phyloP scores from a whole-genome alignment of 768 basidiomycete genomes.

The Melanogaster broomeanus region DNA sequence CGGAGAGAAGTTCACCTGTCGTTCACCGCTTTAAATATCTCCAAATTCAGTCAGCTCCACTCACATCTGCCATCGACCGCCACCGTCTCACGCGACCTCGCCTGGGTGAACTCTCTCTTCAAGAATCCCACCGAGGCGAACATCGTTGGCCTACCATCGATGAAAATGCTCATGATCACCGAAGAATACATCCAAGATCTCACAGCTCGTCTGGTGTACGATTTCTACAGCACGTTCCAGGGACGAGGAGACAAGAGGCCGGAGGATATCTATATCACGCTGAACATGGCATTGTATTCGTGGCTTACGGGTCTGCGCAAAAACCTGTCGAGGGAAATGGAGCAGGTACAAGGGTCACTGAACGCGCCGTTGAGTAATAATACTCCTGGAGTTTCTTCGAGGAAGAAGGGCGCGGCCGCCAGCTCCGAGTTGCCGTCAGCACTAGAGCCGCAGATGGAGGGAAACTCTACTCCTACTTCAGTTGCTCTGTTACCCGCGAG shows the following conservation, averaged over 20 bases:
- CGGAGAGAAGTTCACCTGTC: constrained; percentile 69
- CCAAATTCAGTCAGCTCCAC: constrained; percentile 65
- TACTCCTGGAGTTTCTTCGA: constrained; percentile 29
- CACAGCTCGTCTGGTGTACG: constrained; percentile 53
- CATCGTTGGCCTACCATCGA: constrained; percentile 79
- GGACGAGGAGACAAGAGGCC: constrained; percentile 51
- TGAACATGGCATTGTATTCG: constrained; percentile 80
- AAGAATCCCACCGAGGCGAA: constrained; percentile 66
- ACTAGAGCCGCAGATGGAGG: constrained; percentile 10
- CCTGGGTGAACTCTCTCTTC: constrained; percentile 64
- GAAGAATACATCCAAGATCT: constrained; percentile 52
- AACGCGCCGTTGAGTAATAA: constrained; percentile 45
- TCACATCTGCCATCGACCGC: constrained; percentile 46
- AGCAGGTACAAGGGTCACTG: constrained; percentile 63
- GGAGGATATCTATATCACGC: constrained; percentile 82
- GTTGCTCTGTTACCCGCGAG: constrained; percentile 1
- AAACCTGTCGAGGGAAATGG: constrained; percentile 75
- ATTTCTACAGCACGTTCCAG: constrained; percentile 73
- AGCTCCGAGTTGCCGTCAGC: constrained; percentile 11
- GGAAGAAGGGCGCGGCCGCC: constrained; percentile 36
- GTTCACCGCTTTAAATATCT: constrained; percentile 76
- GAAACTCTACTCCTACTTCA: not conserved
- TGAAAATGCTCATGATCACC: constrained; percentile 80
- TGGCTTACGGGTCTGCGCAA: constrained; percentile 81
- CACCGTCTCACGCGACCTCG: constrained; percentile 41